phyloP scores from a whole-genome alignment of 129 eudicot genomes.

The Helianthus tuberosus region DNA sequence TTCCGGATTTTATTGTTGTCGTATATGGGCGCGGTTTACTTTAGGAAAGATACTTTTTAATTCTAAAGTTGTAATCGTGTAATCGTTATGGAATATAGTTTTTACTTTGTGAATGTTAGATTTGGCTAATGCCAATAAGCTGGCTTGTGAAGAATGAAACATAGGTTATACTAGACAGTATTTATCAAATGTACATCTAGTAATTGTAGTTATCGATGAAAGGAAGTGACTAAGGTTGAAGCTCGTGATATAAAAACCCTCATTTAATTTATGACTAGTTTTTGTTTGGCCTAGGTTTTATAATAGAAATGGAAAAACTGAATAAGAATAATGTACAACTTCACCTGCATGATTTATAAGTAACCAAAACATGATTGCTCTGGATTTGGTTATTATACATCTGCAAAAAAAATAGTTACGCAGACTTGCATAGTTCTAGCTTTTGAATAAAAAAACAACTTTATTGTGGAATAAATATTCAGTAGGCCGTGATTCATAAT shows the following conservation, averaged over 20 bases:
- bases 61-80: background rate
- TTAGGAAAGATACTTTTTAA: constrained; percentile 2
- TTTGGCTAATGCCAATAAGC: background rate
- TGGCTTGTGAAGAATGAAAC: background rate
- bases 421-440: background rate
- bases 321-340: background rate
- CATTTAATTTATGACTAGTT: background rate
- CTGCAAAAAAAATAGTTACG: background rate
- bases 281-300: background rate
- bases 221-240: background rate
- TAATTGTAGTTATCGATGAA: background rate
- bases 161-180: background rate
- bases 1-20: background rate
- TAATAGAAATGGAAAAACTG: background rate
- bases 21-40: background rate
- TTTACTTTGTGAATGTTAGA: background rate
- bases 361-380: background rate
- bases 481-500: background rate
- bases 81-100: background rate
- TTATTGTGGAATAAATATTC: too few species aligned
- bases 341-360: background rate
- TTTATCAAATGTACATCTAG: background rate
- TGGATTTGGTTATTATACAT: background rate
- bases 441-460: too few species aligned
- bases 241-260: background rate